These are phyloP conservation scores for Xylaria longipes DNA, from an alignment of 495 filamentous ascomycete genomes.

Conservation along the genomic window DNA sequence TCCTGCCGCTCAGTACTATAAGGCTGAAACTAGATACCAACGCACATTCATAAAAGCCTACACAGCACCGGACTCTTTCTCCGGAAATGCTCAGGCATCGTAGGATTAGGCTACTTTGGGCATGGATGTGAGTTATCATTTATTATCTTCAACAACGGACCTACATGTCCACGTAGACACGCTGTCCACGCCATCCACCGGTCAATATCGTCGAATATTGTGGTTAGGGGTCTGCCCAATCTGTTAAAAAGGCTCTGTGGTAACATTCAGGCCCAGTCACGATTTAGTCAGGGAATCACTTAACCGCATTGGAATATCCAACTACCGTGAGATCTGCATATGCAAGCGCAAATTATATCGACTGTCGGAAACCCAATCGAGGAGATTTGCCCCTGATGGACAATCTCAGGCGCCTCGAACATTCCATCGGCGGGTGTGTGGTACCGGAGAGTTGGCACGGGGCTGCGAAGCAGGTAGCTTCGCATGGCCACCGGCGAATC, in stretches of 20 bases:
- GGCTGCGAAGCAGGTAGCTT: conserved; percentile 5
- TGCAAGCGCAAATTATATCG: not conserved
- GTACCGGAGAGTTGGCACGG: conserved; percentile 14
- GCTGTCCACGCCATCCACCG: conserved; percentile 23
- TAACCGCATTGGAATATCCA: not conserved
- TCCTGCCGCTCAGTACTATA: conserved; percentile 10
- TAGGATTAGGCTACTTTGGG: conserved; percentile 20
- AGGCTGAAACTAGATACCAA: conserved; percentile 22
- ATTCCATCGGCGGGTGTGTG: not conserved
- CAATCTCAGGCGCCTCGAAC: not conserved
- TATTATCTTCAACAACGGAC: not conserved
- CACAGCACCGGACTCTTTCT: not conserved
- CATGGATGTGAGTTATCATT: conserved; percentile 29
- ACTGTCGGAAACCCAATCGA: not conserved
- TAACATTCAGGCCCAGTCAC: not conserved
- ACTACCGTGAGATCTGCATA: not conserved
- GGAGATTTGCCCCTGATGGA: not conserved
- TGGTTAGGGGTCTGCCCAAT: not conserved
- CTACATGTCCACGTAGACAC: conserved; percentile 18
- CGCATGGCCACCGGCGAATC: not conserved
- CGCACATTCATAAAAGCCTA: not conserved
- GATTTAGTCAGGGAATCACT: conserved; percentile 2
- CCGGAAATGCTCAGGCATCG: not conserved
- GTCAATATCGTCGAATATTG: not conserved
- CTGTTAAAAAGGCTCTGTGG: not conserved